These are phyloP conservation scores for Amaranthus tricolor DNA, from an alignment of 179 eudicot genomes.

Conservation along the genomic window DNA sequence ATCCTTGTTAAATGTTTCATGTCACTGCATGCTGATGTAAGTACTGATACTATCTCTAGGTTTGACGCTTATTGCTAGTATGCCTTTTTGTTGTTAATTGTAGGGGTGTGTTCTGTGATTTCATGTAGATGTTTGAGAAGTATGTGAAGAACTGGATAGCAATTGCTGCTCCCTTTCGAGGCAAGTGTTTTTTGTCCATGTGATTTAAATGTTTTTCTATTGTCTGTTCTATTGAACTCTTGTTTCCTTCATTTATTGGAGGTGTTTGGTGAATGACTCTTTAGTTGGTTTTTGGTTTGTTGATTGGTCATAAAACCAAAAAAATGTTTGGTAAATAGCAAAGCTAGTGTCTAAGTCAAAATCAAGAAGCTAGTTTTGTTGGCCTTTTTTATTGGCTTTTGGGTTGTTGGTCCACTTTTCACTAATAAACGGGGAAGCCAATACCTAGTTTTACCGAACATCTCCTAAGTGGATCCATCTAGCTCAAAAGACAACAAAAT, in stretches of 20 bases:
- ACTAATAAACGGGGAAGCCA: too few relatives aligned
- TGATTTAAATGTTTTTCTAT: neutral
- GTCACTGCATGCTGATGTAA: slow-evolving; percentile 79
- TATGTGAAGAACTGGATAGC: slow-evolving; percentile 98
- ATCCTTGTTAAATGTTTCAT: slow-evolving; percentile 90
- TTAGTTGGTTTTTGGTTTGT: too few relatives aligned
- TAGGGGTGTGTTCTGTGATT: slow-evolving; percentile 8
- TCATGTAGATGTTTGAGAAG: slow-evolving; percentile 81
- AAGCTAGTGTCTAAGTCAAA: too few relatives aligned
- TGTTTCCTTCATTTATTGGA: neutral
- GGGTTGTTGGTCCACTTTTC: too few relatives aligned
- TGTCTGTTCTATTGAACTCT: neutral
- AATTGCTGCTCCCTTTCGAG: slow-evolving; percentile 92
- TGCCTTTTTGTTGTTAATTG: neutral
- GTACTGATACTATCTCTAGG: slow-evolving; percentile 15
- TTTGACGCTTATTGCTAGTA: neutral
- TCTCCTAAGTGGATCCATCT: too few relatives aligned
- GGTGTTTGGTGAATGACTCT: too few relatives aligned
- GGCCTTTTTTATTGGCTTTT: too few relatives aligned
- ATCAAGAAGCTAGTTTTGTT: too few relatives aligned
- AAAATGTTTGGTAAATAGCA: too few relatives aligned
- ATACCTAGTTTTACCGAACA: too few relatives aligned
- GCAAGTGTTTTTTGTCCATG: slow-evolving; percentile 36
- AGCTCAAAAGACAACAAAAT: too few relatives aligned
- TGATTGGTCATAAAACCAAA: too few relatives aligned